Percentiles rank a stretch among this genome's conserved stretches.
Conservation (phyloP, 2,329 filamentous ascomycete genomes). For the Sporothrix protearum region DNA sequence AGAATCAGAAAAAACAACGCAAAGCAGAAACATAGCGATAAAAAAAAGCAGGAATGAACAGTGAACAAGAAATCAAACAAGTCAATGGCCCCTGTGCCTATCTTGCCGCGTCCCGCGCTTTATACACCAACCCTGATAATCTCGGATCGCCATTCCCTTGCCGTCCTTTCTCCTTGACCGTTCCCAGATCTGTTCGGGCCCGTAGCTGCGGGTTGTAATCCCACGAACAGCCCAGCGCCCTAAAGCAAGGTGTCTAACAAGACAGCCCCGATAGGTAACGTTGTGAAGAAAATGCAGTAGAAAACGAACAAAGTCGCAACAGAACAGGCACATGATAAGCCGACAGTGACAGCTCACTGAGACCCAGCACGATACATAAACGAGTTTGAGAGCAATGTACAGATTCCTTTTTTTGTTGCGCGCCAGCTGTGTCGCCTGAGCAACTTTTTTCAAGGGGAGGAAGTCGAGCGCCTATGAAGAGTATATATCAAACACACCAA, state of each 20-base stretch:
- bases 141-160: neutral
- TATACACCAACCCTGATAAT: neutral
- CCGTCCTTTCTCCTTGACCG: neutral
- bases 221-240: neutral
- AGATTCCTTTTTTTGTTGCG: conserved; percentile 25
- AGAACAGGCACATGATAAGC: neutral
- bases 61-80: conserved; percentile 3
- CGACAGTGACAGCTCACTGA: neutral
- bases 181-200: neutral
- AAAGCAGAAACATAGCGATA: neutral
- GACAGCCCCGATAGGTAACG: neutral
- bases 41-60: conserved; percentile 1
- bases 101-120: conserved; percentile 4
- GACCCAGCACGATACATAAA: conserved; percentile 16
- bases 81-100: neutral
- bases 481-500: conserved; percentile 28
- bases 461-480: conserved; percentile 29
- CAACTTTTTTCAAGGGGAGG: conserved; percentile 19
- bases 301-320: neutral
- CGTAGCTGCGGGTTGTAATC: neutral
- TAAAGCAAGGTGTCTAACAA: neutral
- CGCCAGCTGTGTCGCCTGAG: conserved; percentile 27
- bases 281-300: neutral
- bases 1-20: neutral
- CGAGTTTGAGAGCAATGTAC: conserved; percentile 24